A percentile compares a stretch with the other conserved stretches of the same genome.
Evolutionary conservation across 495 filamentous ascomycete genomes (phyloP).

Genomic region (Xylaria venustula): DNA sequence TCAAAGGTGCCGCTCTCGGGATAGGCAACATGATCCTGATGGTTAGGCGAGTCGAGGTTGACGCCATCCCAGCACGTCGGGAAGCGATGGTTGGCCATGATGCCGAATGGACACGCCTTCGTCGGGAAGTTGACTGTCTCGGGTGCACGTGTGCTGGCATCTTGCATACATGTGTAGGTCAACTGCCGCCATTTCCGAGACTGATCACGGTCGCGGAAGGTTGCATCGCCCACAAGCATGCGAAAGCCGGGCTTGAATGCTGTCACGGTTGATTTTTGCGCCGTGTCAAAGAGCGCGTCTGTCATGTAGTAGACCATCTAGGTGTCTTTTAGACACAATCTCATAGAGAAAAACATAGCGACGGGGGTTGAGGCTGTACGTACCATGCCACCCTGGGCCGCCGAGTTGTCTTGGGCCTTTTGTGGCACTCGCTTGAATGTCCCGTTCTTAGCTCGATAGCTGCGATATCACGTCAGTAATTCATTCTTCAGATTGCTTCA

Average conservation of each 20-base stretch:
- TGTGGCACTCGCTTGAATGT: slow-evolving; percentile 39
- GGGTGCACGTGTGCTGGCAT: slow-evolving; percentile 30
- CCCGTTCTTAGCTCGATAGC: slow-evolving; percentile 37
- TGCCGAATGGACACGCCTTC: slow-evolving; percentile 34
- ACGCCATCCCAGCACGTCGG: slow-evolving; percentile 34
- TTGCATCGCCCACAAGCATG: slow-evolving; percentile 40
- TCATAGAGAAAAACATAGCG: too few relatives aligned
- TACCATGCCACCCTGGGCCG: slow-evolving; percentile 40
- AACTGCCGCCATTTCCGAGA: slow-evolving; percentile 36
- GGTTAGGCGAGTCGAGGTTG: slow-evolving; percentile 38
- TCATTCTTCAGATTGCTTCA: too few relatives aligned
- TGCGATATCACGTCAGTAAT: background rate
- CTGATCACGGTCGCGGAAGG: slow-evolving; percentile 29
- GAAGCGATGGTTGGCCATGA: slow-evolving; percentile 38
- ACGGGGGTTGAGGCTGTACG: too few relatives aligned
- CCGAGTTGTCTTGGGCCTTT: slow-evolving; percentile 42
- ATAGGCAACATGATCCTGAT: slow-evolving; percentile 41
- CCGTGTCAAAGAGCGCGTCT: slow-evolving; percentile 45
- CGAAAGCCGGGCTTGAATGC: slow-evolving; percentile 50
- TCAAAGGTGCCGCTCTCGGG: slow-evolving; percentile 38
- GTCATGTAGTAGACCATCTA: slow-evolving; percentile 52
- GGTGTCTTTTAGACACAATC: background rate
- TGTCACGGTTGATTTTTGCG: slow-evolving; percentile 42
- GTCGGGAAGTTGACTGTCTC: slow-evolving; percentile 35
- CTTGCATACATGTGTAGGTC: slow-evolving; percentile 40